Evolutionary conservation across 352 stramenopile species (phyloP), one percentile per base, ranked within the genome.

Genomic region (Phytophthora foliorum): DNA sequence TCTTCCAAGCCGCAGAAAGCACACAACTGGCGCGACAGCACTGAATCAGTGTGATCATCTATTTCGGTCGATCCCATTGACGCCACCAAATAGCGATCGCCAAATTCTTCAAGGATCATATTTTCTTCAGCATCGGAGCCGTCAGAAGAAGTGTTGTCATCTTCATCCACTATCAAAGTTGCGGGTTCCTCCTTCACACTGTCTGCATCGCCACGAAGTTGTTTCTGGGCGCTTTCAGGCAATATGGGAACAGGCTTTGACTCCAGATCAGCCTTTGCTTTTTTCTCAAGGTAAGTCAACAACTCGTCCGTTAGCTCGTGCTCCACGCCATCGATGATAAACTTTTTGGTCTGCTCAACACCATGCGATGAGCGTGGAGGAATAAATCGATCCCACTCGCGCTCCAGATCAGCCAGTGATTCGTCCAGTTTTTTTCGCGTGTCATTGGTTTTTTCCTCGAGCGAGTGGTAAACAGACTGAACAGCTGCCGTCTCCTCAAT

Each of bases 281-380:
- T 90, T 11, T 84, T 78, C 45, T 92, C 77, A 19, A 95, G 57
- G 57, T 92, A 91, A 5, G 72, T 64, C 14, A 95, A 61, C 6
- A 95, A 51, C 19, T 92, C 82, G 41, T 94, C 86, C 2, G 86
- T 92, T 13, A 95, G 62, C 1, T 91, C 82, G 51, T 81, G 84
- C 29, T 91, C 81, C 9, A 86, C 77, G 0, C 88, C 82, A 67
- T 95, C 82, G 44, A 94, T 83, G 49, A 91, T 86, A 25, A 95
- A 93, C 14, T 77, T 84, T 21, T 81, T 81, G 0, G 84, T 94
- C 6, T 69, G 64, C 17, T 93, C 84, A 44, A 91, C 69, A 50
- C 76, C 68, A 38, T 86, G 81, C 14, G 72, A 76, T 9, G 71
- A 70, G 14, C 73, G 75, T 19, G 77, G 71, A 31, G 82, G 82